phyloP scores from a whole-genome alignment of 495 filamentous ascomycete species.

The Rostrohypoxylon terebratum region DNA sequence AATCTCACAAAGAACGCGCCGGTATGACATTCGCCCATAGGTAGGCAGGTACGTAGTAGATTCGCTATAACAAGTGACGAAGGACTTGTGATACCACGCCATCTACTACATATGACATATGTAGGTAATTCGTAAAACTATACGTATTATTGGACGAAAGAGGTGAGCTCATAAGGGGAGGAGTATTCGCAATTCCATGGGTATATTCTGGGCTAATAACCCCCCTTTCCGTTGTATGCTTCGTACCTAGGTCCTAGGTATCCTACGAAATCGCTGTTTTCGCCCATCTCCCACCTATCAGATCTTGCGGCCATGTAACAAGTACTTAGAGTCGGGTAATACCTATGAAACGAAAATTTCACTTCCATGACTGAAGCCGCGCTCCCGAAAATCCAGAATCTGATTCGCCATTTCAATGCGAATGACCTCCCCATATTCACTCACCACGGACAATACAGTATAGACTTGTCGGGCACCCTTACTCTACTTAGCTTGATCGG shows the following conservation, averaged over 20 bases:
- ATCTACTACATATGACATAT: too few relatives aligned
- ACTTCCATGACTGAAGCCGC: background rate
- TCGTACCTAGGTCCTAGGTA: too few relatives aligned
- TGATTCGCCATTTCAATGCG: background rate
- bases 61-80: background rate
- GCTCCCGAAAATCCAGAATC: background rate
- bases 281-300: too few relatives aligned
- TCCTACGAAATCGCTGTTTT: too few relatives aligned
- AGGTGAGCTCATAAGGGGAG: background rate
- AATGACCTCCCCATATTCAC: background rate
- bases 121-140: background rate
- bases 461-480: background rate
- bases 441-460: background rate
- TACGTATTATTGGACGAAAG: background rate
- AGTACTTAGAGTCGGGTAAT: too few relatives aligned
- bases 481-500: background rate
- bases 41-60: background rate
- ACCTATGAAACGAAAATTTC: background rate
- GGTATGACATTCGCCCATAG: background rate
- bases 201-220: too few relatives aligned
- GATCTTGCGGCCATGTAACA: too few relatives aligned
- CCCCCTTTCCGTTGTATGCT: too few relatives aligned
- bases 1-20: background rate
- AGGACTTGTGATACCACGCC: background rate
- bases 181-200: conserved; percentile 4